phyloP scores from a whole-genome alignment of 495 filamentous ascomycete species.

The Aspergillus bridgeri region DNA sequence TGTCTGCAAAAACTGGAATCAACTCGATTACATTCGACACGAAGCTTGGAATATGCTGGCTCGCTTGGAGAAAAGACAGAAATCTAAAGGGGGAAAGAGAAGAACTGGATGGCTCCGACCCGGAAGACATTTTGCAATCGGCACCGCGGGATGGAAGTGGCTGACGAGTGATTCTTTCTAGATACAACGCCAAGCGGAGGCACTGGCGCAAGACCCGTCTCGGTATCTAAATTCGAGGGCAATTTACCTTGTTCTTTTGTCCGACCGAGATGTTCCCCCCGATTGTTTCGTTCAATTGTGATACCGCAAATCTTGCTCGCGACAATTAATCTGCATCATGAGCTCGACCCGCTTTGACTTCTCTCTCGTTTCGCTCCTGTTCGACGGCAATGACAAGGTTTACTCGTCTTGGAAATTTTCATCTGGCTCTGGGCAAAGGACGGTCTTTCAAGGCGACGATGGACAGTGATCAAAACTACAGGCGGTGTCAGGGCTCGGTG shows the following conservation, averaged over 20 bases:
- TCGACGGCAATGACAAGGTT: conserved; percentile 1
- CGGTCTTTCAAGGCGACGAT: conserved; percentile 3
- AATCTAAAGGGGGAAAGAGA: conserved; percentile 9
- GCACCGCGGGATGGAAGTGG: not conserved
- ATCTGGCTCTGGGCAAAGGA: not conserved
- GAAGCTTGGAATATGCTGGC: not conserved
- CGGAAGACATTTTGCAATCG: not conserved
- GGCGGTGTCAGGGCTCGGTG: conserved; percentile 12
- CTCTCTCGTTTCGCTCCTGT: not conserved
- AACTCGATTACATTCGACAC: not conserved
- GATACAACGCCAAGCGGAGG: conserved; percentile 99
- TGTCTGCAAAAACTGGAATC: conserved; percentile 1
- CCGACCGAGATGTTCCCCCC: conserved; percentile 20
- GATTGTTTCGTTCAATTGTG: conserved; percentile 24
- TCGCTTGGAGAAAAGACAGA: not conserved
- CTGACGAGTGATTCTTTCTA: conserved; percentile 30
- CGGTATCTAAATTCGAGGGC: conserved; percentile 69
- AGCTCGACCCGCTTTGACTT: conserved; percentile 11
- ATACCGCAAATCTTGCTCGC: conserved; percentile 22
- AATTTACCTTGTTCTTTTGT: conserved; percentile 7
- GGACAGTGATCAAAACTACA: conserved; percentile 1
- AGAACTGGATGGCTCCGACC: conserved; percentile 11
- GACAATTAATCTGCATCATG: conserved; percentile 19
- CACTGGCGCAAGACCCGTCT: conserved; percentile 99
- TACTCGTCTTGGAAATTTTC: conserved; percentile 1